Evolutionary conservation across 2,329 filamentous ascomycete genomes (phyloP).

Genomic region (Pseudogymnoascus destructans): DNA sequence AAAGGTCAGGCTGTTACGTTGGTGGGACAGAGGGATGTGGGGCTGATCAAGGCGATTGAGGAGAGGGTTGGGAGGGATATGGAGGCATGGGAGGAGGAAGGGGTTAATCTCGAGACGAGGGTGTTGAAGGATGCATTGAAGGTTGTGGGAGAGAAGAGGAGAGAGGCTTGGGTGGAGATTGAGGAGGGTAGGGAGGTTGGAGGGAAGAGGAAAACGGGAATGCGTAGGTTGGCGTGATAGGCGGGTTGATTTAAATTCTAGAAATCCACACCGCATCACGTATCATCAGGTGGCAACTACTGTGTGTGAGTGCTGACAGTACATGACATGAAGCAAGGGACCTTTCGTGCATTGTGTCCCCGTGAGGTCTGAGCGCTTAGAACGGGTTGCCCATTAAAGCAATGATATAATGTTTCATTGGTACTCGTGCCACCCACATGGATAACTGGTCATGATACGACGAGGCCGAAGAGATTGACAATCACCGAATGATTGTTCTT

Average conservation of each 20-base stretch:
- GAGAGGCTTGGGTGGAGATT: slow-evolving; percentile 79
- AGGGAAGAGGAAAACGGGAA: slow-evolving; percentile 60
- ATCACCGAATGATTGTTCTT: background rate
- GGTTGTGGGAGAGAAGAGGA: slow-evolving; percentile 83
- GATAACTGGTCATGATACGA: background rate
- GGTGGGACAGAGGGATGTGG: slow-evolving; percentile 85
- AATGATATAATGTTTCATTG: background rate
- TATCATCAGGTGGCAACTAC: background rate
- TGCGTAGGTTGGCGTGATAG: slow-evolving; percentile 34
- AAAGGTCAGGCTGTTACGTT: slow-evolving; percentile 73
- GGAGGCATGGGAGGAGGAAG: slow-evolving; percentile 76
- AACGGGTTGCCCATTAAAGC: background rate
- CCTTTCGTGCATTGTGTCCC: background rate
- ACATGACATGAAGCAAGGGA: background rate
- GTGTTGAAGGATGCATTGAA: slow-evolving; percentile 79
- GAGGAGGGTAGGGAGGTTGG: slow-evolving; percentile 85
- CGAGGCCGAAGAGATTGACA: background rate
- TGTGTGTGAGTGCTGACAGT: background rate
- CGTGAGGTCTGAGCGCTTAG: background rate
- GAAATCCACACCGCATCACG: background rate
- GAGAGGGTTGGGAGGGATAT: slow-evolving; percentile 65
- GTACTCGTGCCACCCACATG: background rate
- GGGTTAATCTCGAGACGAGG: slow-evolving; percentile 84
- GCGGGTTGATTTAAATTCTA: background rate
- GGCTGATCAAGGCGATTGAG: slow-evolving; percentile 84